Evolutionary conservation across 129 eudicot genomes (phyloP), one percentile per base, ranked within the genome.

Genomic region (Pulicaria dysenterica): DNA sequence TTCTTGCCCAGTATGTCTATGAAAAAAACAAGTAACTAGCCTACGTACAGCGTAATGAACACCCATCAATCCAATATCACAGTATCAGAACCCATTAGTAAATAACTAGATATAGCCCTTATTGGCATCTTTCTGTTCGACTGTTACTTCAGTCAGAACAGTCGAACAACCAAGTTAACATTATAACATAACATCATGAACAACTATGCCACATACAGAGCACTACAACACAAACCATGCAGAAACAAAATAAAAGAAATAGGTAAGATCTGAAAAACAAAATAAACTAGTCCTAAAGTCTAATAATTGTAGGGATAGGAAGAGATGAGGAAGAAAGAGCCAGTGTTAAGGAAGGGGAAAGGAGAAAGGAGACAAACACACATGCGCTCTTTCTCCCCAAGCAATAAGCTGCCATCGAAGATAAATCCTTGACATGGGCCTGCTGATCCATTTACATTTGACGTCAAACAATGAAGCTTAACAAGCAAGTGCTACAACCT

Each of bases 351-450:
- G 81, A 77, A 94, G 85, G 91, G 96, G 83, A 74, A 93, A 83
- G 92, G 95, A 85, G 91, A 90, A 93, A 74, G 83, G 86, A 93
- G 83, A 94, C 97, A 90, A 90, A 94, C 96, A 94, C 95, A 87
- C 99, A 86, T 84, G 89, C 80, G 96, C 96, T 87, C 95, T 93
- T 89, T 89, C 96, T 77, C 91, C 89, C 86, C 79, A 87, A 83
- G 95, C 95, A 90, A 71, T 88, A 82, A 90, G 99, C 99, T 94
- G 88, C 99, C 99, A 94, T 83, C 74, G 97, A 82, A 86, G 96
- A 84, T 81, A 77, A 82, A 77, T 94, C 99, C 97, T 94, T 90
- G 91, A 80, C 46, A 93, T 78, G 73, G 47, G 82, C 99, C 99
- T 94, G 99, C 99, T 88, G 87, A 94, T 94, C 86, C 95, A 86